phyloP scores from a whole-genome alignment of 2,329 filamentous ascomycete genomes.

The Pseudophaeomoniella oleicola region DNA sequence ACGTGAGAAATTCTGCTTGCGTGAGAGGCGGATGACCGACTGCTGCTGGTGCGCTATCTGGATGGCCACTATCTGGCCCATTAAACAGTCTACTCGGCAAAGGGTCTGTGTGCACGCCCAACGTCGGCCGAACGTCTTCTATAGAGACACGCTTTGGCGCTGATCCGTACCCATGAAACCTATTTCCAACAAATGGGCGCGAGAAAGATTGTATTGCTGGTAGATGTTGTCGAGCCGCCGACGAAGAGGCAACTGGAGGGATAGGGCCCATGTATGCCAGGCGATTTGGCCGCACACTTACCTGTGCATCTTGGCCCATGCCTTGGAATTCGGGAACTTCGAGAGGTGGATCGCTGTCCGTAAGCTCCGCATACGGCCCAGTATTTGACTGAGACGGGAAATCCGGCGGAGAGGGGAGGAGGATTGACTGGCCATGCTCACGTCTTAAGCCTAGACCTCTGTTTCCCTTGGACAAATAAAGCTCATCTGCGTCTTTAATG shows the following conservation, averaged over 20 bases:
- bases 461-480: neutral
- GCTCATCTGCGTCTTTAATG: no score
- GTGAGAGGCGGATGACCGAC: conserved; percentile 55
- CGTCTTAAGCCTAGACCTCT: conserved; percentile 19
- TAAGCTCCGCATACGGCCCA: no score
- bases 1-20: conserved; percentile 27
- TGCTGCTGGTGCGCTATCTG: conserved; percentile 16
- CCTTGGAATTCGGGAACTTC: no score
- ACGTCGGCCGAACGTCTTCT: conserved; percentile 11
- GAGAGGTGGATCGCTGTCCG: no score
- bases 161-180: conserved; percentile 19
- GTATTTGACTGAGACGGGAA: conserved; percentile 17
- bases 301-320: no score
- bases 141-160: conserved; percentile 16
- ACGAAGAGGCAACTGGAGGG: conserved; percentile 60
- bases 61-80: conserved; percentile 10
- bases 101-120: conserved; percentile 11
- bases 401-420: conserved; percentile 27
- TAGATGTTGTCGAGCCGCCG: conserved; percentile 43
- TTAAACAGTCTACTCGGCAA: conserved; percentile 14
- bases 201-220: conserved; percentile 72
- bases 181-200: conserved; percentile 48
- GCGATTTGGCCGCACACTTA: conserved; percentile 46
- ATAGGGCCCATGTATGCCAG: conserved; percentile 75
- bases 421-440: conserved; percentile 20